Evolutionary conservation across 2,329 filamentous ascomycete genomes (phyloP).

Genomic region (Pseudophaeomoniella oleicola): DNA sequence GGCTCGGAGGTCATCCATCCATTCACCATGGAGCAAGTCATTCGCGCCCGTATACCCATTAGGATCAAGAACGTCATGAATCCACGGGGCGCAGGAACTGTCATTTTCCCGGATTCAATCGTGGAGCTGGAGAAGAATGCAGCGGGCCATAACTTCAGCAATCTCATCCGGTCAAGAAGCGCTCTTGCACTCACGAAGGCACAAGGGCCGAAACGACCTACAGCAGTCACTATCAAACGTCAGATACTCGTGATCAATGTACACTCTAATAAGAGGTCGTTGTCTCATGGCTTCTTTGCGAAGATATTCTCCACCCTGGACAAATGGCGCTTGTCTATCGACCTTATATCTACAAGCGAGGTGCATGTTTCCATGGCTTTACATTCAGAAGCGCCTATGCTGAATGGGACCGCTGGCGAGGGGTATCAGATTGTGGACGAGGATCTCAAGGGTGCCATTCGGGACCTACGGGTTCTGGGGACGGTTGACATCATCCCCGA

Average conservation of each 20-base stretch:
- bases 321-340: conserved; percentile 73
- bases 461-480: conserved; percentile 65
- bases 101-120: conserved; percentile 60
- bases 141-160: conserved; percentile 21
- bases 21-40: conserved; percentile 91
- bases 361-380: conserved; percentile 97
- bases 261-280: conserved; percentile 90
- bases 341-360: conserved; percentile 91
- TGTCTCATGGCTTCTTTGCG: conserved; percentile 91
- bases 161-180: conserved; percentile 35
- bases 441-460: conserved; percentile 49
- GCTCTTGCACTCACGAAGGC: conserved; percentile 32
- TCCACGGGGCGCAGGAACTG: conserved; percentile 44
- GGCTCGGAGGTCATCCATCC: conserved; percentile 96
- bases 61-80: conserved; percentile 59
- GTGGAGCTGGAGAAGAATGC: conserved; percentile 34
- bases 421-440: conserved; percentile 43
- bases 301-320: conserved; percentile 87
- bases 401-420: conserved; percentile 30
- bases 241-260: conserved; percentile 96
- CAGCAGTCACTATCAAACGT: conserved; percentile 92
- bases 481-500: conserved; percentile 79
- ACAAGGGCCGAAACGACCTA: conserved; percentile 56
- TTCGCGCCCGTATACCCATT: conserved; percentile 50
- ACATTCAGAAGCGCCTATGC: conserved; percentile 55